Evolutionary conservation across 2,329 filamentous ascomycete genomes (phyloP), one percentile per base, ranked within the genome.

Genomic region (Pestalotiopsis sp.): DNA sequence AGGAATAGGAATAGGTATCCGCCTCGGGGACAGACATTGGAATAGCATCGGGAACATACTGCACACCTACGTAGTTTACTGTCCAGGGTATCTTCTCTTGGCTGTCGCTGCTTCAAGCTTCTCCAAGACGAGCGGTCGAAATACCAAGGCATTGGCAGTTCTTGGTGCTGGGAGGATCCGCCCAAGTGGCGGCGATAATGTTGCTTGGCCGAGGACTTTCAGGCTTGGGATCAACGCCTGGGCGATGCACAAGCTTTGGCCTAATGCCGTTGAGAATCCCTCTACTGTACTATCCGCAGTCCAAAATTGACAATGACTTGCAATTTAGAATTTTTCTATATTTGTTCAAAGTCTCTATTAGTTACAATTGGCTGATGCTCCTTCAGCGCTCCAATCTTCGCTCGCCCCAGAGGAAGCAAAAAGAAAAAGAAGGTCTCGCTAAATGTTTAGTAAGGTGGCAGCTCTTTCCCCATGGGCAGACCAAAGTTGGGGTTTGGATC

Each of bases 61-160:
- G 20, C 14, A 14, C 20, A 23, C 17, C 20, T 14, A 23, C 17
- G 27, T 12, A 58, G 56, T 13, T 58, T 3, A 3, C 11, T 6
- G 57, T 9, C 23, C 17, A 25, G 12, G n/a, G 45, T 52, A 11
- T 9, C 20, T 52, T 52, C 27, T 39, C 56, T 68, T 49, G 67
- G 62, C 62, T 38, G 52, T 38, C 17, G 41, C 39, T 38, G 56
- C 36, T 25, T 41, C 61, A 66, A 68, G 67, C 67, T 61, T 65
- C 62, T 66, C 67, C 67, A 68, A 68, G 67, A 52, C 56, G 31
- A 38, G 36, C 62, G 36, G 63, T 66, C 13, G 36, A 20, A 23
- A 38, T 66, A 25, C 67, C 63, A 61, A 66, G 23, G 17, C 52
- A 25, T 56, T 45, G 36, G 64, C 52, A 23, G 5, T 59, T 59